phyloP scores from a whole-genome alignment of 2,329 filamentous ascomycete genomes.

The Exserohilum turcica region DNA sequence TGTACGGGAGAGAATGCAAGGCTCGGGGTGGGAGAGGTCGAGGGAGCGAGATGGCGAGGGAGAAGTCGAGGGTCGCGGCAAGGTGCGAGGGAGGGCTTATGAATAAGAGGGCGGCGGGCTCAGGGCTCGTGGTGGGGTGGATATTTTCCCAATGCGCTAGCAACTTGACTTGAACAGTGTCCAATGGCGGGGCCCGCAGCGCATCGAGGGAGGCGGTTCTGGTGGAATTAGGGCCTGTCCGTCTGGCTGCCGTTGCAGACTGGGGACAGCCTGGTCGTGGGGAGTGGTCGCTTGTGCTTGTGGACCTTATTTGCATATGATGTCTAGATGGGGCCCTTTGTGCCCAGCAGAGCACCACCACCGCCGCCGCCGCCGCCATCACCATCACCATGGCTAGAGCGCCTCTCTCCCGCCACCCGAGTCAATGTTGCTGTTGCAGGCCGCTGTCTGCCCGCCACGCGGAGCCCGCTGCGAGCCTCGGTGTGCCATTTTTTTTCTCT shows the following conservation, averaged over 20 bases:
- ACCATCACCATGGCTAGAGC: background rate
- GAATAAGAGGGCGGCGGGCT: constrained; percentile 37
- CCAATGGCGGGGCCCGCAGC: constrained; percentile 40
- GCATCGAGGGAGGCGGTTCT: constrained; percentile 30
- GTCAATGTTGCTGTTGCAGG: too few species aligned
- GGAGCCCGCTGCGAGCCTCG: too few species aligned
- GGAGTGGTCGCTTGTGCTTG: constrained; percentile 21
- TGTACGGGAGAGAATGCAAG: constrained; percentile 17
- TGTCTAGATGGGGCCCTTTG: constrained; percentile 13
- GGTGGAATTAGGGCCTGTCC: constrained; percentile 26
- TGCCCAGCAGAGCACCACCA: background rate
- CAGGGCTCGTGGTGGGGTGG: constrained; percentile 40
- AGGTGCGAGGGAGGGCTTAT: constrained; percentile 41
- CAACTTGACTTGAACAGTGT: constrained; percentile 36
- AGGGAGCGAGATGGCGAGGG: constrained; percentile 1
- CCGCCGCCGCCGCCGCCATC: too few species aligned
- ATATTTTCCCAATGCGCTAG: constrained; percentile 44
- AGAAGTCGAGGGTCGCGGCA: constrained; percentile 22
- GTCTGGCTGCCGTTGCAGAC: constrained; percentile 23
- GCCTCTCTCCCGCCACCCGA: too few species aligned
- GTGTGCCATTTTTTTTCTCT: too few species aligned
- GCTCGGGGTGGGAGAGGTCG: constrained; percentile 8
- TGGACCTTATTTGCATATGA: constrained; percentile 24
- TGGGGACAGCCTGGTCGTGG: constrained; percentile 26
- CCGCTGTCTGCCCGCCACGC: too few species aligned